Evolutionary conservation across 352 stramenopile species (phyloP), one percentile per base, ranked within the genome.

Genomic region (Pythium volutum): DNA sequence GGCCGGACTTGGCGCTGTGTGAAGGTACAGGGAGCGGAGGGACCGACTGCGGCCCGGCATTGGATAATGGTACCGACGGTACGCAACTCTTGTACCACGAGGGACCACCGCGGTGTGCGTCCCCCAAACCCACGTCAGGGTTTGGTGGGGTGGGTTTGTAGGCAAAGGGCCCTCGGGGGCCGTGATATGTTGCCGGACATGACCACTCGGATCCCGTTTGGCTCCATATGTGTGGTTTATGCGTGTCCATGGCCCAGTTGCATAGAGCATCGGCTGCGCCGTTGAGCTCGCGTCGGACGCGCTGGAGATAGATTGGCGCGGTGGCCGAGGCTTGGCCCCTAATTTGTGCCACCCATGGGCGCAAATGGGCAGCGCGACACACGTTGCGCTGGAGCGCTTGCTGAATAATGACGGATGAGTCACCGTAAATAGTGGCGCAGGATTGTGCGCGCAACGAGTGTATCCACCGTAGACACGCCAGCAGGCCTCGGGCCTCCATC

Each of bases 401-500:
- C 11, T 56, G 23, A 23, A 73, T 62, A 18, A 70, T 55, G 3
- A 72, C 9, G 2, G 2, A 10, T 0, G 64, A 75, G 36, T 75
- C 69, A 3, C 48, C 64, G 42, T 66, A 55, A 3, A 65, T 26
- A 4, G 26, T 33, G 18, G 42, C 41, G 16, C 11, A 18, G 23
- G 0, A 0, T 26, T 10, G 16, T 14, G 3, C 31, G 5, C 26
- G 20, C 7, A 43, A 23, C 0, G 18, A 20, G 16, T 31, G 36
- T 4, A 63, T 15, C 64, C 55, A 75, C 3, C 15, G 2, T 2
- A 72, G 26, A 29, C 55, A 64, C 4, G 20, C 14, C 1, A 72
- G 43, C 3, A 72, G 42, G 39, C 51, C 69, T 11, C 66, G 36
- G 18, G 69, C 64, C 42, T 76, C 65, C 64, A 70, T 76, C 9